Conservation (phyloP, 2,329 filamentous ascomycete species). For the Nemania sp. region DNA sequence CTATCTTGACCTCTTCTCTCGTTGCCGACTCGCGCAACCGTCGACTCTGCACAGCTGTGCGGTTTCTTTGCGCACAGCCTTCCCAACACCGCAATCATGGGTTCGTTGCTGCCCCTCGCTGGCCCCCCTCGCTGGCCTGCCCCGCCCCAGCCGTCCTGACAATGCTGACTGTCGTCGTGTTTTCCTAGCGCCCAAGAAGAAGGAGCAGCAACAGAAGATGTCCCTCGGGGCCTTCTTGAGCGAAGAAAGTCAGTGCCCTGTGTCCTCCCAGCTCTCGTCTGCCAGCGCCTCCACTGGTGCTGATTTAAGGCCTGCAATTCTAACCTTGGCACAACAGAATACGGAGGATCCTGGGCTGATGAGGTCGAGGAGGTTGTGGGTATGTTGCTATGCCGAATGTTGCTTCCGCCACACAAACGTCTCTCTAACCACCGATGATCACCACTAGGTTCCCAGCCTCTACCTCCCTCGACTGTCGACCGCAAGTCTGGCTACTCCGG, state of each 20-base stretch:
- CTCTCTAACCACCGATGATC: slow-evolving; percentile 13
- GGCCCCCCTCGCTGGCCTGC: slow-evolving; percentile 17
- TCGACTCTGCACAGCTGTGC: slow-evolving; percentile 20
- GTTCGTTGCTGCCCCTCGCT: slow-evolving; percentile 47
- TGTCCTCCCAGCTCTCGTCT: slow-evolving; percentile 30
- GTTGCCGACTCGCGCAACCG: slow-evolving; percentile 33
- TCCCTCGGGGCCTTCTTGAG: slow-evolving; percentile 94
- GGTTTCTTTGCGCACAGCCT: slow-evolving; percentile 36
- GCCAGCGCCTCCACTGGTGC: neutral
- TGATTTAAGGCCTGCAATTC: slow-evolving; percentile 31
- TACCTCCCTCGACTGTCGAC: slow-evolving; percentile 48
- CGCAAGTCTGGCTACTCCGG: slow-evolving; percentile 35
- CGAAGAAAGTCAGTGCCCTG: slow-evolving; percentile 75
- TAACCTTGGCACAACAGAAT: slow-evolving; percentile 45
- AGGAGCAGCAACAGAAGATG: slow-evolving; percentile 91
- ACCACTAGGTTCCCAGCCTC: slow-evolving; percentile 58
- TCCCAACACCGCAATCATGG: slow-evolving; percentile 62
- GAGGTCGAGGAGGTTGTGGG: slow-evolving; percentile 91
- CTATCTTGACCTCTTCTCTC: slow-evolving; percentile 27
- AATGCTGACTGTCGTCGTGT: slow-evolving; percentile 51
- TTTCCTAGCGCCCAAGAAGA: slow-evolving; percentile 81
- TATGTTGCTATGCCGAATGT: slow-evolving; percentile 52
- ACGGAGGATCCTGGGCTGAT: slow-evolving; percentile 91
- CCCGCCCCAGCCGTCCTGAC: neutral
- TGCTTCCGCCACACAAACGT: slow-evolving; percentile 28